Evolutionary conservation across 169 alveolate genomes (phyloP), one percentile per base, ranked within the genome.

Genomic region (Amoebophrya sp.): DNA sequence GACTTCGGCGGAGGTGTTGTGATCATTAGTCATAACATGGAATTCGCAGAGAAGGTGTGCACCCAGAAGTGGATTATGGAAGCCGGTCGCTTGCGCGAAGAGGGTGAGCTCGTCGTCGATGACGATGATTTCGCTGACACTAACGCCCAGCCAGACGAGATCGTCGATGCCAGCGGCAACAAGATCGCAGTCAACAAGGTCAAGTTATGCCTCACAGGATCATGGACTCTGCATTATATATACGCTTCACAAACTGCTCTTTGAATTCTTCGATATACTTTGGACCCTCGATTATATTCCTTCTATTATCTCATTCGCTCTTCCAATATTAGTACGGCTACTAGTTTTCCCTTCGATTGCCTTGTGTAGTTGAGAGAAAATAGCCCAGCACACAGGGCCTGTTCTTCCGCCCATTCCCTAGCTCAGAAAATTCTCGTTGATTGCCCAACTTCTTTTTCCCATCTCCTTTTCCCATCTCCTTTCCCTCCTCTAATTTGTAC

Each of bases 11-110:
- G 94, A 6, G 94, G 94, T 41, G 94, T 93, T 39, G 90, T 93
- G 90, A 93, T 93, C 91, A 90, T 93, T 92, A 91, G 93, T 90
- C 94, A 93, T 90, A 93, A 93, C 94, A 93, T 83, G 94, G 93
- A 93, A 77, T 93, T 93, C 94, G 89, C 93, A 55, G 94, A 93
- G 90, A 91, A 83, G 89, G 93, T 93, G 47, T 92, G 93, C 91
- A 91, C 92, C 29, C 92, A 93, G 94, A 91, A 93, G 93, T 93
- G 94, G 94, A 90, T 93, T 89, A 91, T 93, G 93, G 40, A 90
- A 53, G 92, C 83, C 38, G 90, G 92, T 6, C 53, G 55, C 0
- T 41, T 90, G 38, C 53, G 55, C 41, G 78, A 65, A 33, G 92
- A 90, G 92, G 92, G 92, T 90, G 92, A 90, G 41, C 78, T 90